Evolutionary conservation across 805 yeast genomes (phyloP).

Genomic region (Candida odintsovae): DNA sequence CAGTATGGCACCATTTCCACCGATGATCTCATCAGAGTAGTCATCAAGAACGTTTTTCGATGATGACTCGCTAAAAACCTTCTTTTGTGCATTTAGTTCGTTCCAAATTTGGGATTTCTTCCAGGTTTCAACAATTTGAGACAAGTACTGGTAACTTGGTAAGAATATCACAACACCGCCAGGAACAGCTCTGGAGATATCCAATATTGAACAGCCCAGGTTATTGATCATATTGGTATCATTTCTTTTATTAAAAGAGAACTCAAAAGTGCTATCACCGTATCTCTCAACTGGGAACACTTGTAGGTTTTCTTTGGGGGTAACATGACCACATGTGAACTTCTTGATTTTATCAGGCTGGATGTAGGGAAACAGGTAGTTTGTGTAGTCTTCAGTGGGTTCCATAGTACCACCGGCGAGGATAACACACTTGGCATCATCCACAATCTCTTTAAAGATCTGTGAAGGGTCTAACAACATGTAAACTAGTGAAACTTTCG

Average conservation of each 20-base stretch:
- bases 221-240: conserved; percentile 36
- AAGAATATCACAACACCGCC: conserved; percentile 76
- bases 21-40: conserved; percentile 40
- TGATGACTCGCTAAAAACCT: conserved; percentile 52
- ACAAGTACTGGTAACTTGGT: conserved; percentile 76
- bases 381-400: conserved; percentile 67
- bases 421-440: conserved; percentile 61
- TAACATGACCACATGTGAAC: conserved; percentile 79
- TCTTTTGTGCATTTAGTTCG: conserved; percentile 34
- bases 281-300: conserved; percentile 45
- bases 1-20: conserved; percentile 53
- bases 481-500: conserved; percentile 44
- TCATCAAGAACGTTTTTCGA: conserved; percentile 42
- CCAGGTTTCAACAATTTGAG: conserved; percentile 51
- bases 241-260: conserved; percentile 63
- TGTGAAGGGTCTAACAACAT: conserved; percentile 76
- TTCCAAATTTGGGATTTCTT: conserved; percentile 28
- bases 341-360: conserved; percentile 34
- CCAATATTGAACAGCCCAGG: conserved; percentile 44
- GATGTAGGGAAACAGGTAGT: conserved; percentile 61
- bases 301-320: conserved; percentile 61
- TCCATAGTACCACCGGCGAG: conserved; percentile 96
- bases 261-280: conserved; percentile 39
- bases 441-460: conserved; percentile 59
- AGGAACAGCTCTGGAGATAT: conserved; percentile 46